Evolutionary conservation across 495 filamentous ascomycete genomes (phyloP), one percentile per base, ranked within the genome.

Genomic region (Penicillium silybi): DNA sequence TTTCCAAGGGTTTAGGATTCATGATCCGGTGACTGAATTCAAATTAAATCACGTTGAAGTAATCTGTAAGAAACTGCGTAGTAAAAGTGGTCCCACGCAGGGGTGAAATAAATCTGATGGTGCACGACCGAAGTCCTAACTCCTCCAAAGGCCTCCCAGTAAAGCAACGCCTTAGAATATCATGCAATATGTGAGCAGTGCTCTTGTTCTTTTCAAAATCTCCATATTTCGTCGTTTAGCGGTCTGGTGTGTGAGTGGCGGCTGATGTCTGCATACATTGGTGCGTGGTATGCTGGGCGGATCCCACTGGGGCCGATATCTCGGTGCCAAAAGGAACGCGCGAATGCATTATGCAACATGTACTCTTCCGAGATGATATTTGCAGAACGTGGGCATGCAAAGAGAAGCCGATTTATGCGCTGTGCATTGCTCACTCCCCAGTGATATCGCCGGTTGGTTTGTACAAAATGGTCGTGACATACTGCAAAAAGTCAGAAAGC

Each of bases 401-500:
- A 32, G 11, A 32, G 29, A 1, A 13, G 29, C 9, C 29, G 29
- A 3, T 32, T 32, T 10, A 32, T 29, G 22, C 2, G 13, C 34
- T 3, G 26, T 19, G 32, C 34, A 46, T 46, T 27, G 42, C 44
- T 62, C 67, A 73, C 51, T 62, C 68, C 16, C 37, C 37, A 26
- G 62, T 64, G 38, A 71, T 68, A 59, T 76, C 62, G 32, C 71
- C 71, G 20, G 89, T 95, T 13, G 92, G 90, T 77, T 96, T 97
- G 71, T 97, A 96, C 77, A 98, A 84, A 57, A 98, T 92, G 0
- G 91, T 97, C 9, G 92, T 98, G 16, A 97, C 89, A 70, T 97
- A 97, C 92, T 97, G 63, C 19, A 22, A 38, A 29, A 47, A 18
- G 48, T 43, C 16, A 47, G 51, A 70, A 46, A 62, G 39, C 39